Percentiles rank a stretch among this genome's conserved stretches.
Conservation (phyloP, 371 early-diverging fungal genomes). For the Mucor racemosus region DNA sequence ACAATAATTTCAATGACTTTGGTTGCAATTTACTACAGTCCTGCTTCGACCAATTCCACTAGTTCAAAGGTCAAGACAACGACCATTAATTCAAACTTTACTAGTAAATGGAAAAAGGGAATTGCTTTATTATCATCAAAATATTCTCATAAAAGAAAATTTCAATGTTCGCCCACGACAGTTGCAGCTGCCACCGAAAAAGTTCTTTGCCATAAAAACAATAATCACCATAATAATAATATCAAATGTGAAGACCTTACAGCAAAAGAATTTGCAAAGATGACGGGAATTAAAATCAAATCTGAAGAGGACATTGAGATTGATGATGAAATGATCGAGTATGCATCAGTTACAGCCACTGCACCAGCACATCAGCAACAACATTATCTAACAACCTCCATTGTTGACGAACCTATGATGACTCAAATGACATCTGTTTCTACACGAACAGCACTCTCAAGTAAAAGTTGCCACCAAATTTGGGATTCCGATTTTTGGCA, state of each 20-base stretch:
- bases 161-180: slow-evolving; percentile 23
- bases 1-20: slow-evolving; percentile 26
- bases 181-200: slow-evolving; percentile 49
- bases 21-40: slow-evolving; percentile 29
- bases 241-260: slow-evolving; percentile 49
- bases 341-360: background rate
- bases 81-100: background rate
- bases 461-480: slow-evolving; percentile 37
- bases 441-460: slow-evolving; percentile 25
- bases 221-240: background rate
- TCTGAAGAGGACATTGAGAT: slow-evolving; percentile 8
- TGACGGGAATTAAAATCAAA: slow-evolving; percentile 47
- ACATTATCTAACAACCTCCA: background rate
- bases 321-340: background rate
- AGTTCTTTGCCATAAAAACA: slow-evolving; percentile 29
- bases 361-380: background rate
- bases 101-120: slow-evolving; percentile 31
- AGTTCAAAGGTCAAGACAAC: background rate
- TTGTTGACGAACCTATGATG: slow-evolving; percentile 3
- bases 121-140: slow-evolving; percentile 25
- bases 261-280: slow-evolving; percentile 51
- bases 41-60: slow-evolving; percentile 4
- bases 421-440: slow-evolving; percentile 34
- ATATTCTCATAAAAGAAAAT: slow-evolving; percentile 13
- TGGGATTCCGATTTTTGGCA: slow-evolving; percentile 55